These are phyloP conservation scores for Fusarium protoensiforme DNA, from an alignment of 2,329 filamentous ascomycete species.

Conservation along the genomic window DNA sequence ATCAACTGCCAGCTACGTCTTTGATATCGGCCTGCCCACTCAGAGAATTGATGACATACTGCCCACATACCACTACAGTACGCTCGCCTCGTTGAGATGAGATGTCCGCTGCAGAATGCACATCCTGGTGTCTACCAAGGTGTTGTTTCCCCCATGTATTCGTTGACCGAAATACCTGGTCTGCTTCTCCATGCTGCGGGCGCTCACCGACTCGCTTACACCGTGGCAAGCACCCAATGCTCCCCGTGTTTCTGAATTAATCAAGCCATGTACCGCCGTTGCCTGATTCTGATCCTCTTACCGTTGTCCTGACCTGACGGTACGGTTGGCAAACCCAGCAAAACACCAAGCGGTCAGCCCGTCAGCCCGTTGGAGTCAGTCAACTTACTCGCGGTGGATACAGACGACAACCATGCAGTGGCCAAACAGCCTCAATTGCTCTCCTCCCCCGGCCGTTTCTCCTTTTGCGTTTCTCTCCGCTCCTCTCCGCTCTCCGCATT, in stretches of 20 bases:
- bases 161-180: constrained; percentile 14
- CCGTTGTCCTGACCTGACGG: constrained; percentile 26
- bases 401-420: background rate
- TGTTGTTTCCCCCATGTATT: constrained; percentile 23
- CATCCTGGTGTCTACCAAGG: constrained; percentile 11
- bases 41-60: constrained; percentile 3
- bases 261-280: constrained; percentile 28
- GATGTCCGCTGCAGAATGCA: background rate
- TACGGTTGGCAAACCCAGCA: constrained; percentile 6
- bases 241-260: constrained; percentile 21
- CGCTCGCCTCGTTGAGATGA: constrained; percentile 18
- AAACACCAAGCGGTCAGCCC: constrained; percentile 26
- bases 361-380: constrained; percentile 12
- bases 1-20: constrained; percentile 29
- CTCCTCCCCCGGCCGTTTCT: constrained; percentile 12
- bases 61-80: background rate
- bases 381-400: constrained; percentile 19
- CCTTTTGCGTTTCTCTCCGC: constrained; percentile 25
- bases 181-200: constrained; percentile 1
- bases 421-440: constrained; percentile 30
- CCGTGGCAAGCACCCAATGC: constrained; percentile 8
- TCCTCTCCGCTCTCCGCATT: constrained; percentile 35
- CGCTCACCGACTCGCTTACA: constrained; percentile 22
- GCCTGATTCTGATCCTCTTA: constrained; percentile 32
- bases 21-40: background rate